Evolutionary conservation across 345 rosid genomes (phyloP), one percentile per base, ranked within the genome.

Genomic region (Capsella bursapastoris): DNA sequence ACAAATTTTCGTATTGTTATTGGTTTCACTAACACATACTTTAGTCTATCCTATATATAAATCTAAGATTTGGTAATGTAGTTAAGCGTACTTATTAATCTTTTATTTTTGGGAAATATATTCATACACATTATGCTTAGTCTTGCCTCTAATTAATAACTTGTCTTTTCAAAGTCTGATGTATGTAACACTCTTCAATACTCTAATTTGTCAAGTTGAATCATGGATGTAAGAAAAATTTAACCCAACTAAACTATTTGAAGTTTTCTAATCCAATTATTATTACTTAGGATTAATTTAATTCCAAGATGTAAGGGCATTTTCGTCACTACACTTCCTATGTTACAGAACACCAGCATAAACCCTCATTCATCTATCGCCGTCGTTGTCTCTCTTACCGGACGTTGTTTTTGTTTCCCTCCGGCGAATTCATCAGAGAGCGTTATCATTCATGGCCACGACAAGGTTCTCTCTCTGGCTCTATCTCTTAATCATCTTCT

Each of bases 361-460:
- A 65, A 35, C 72, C 78, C 66, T 73, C 25, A 3, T 45, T 55
- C 32, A 53, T 25, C 28, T 28, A 8, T 14, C 77, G 77, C 66
- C 77, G 77, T 64, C 71, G 64, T 14, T n/a, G 64, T 28, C 57
- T 31, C 55, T 31, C 18, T 57, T 7, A 47, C 3, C 55, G 45
- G 57, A 3, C 57, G 28, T 62, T 67, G 62, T n/a, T 50, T 50
- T 72, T 14, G 37, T 61, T 40, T 14, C 57, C 15, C 73, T 16
- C 56, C 68, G 78, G 55, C 73, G 13, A 29, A n/a, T 27, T 45
- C 28, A 62, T 40, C 34, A 52, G 53, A 28, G 8, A 27, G 50
- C 8, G 7, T 8, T 50, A 8, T 25, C 29, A 68, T 4, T 38
- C 73, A 75, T 75, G 79, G 63, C 68, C 56, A 40, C 78, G 3